Evolutionary conservation across 2,329 filamentous ascomycete species (phyloP).

Genomic region (Sporothrix inflata): DNA sequence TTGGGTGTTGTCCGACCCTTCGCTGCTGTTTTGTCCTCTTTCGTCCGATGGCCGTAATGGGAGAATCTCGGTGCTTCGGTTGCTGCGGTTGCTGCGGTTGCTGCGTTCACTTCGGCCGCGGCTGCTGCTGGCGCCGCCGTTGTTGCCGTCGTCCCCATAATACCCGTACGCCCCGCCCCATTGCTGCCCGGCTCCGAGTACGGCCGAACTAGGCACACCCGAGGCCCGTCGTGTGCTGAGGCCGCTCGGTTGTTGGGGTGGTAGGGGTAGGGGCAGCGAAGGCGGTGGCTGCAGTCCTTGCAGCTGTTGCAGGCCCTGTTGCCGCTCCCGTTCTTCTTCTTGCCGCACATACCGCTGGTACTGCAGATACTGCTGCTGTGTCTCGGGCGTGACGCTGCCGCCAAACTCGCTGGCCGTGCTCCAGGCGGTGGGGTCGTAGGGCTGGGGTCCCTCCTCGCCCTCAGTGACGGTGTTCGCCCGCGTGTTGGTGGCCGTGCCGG

Average conservation of each 20-base stretch:
- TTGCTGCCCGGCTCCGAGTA: constrained; percentile 25
- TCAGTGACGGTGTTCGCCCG: neutral
- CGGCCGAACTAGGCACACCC: constrained; percentile 32
- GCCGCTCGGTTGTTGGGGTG: constrained; percentile 31
- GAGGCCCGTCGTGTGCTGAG: constrained; percentile 33
- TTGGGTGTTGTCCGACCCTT: neutral
- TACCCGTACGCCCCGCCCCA: neutral
- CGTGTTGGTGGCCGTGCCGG: constrained; percentile 31
- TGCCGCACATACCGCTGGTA: constrained; percentile 35
- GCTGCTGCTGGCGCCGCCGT: neutral
- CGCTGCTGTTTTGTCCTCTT: neutral
- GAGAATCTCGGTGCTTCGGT: neutral
- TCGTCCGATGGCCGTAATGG: constrained; percentile 11
- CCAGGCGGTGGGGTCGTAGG: constrained; percentile 37
- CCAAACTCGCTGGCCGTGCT: constrained; percentile 40
- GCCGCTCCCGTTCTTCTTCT: constrained; percentile 8
- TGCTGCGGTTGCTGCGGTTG: neutral
- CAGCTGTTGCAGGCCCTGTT: neutral
- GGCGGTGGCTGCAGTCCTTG: neutral
- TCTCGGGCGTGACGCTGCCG: constrained; percentile 45
- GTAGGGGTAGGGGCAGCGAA: neutral
- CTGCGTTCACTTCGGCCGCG: neutral
- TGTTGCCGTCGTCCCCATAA: neutral
- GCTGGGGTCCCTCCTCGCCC: neutral
- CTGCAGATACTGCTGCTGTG: constrained; percentile 21